Evolutionary conservation across 2,329 filamentous ascomycete species (phyloP).

Genomic region (Tolypocladium guangdongense): DNA sequence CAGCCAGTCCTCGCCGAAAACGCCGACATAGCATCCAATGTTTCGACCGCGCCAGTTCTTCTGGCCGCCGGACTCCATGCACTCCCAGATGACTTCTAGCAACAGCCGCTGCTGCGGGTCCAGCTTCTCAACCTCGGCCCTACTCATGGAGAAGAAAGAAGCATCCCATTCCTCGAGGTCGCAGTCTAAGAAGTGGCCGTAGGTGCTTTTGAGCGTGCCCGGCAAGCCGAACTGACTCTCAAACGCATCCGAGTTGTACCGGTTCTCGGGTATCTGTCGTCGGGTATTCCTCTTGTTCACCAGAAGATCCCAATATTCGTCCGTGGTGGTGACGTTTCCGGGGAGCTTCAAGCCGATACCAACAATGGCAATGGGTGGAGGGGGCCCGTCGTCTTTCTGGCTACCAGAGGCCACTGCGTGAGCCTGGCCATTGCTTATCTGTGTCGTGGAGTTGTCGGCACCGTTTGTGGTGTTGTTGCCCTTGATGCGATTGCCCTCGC

Average conservation of each 20-base stretch:
- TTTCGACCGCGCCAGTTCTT: conserved; percentile 13
- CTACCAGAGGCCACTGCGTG: not conserved
- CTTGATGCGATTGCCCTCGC: not conserved
- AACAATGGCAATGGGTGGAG: conserved; percentile 18
- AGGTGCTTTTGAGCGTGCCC: conserved; percentile 4
- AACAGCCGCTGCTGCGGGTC: conserved; percentile 19
- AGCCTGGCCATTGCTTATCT: not conserved
- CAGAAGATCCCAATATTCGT: conserved; percentile 20
- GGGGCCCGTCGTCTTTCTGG: not conserved
- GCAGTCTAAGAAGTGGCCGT: conserved; percentile 15
- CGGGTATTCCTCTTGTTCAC: conserved; percentile 13
- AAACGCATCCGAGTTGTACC: conserved; percentile 15
- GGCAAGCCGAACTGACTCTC: conserved; percentile 5
- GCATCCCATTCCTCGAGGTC: conserved; percentile 17
- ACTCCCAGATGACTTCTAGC: conserved; percentile 16
- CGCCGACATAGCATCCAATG: conserved; percentile 18
- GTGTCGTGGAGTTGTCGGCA: no score
- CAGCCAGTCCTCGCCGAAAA: conserved; percentile 18
- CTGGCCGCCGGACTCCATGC: conserved; percentile 15
- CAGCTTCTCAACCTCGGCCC: conserved; percentile 14
- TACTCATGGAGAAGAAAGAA: conserved; percentile 19
- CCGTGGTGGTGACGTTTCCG: conserved; percentile 12
- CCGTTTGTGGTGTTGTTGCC: not conserved
- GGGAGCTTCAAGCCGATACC: conserved; percentile 22
- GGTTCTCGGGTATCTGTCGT: conserved; percentile 13